These are phyloP conservation scores for Pseudoturritis turrita DNA, from an alignment of 345 rosid species.

Conservation along the genomic window DNA sequence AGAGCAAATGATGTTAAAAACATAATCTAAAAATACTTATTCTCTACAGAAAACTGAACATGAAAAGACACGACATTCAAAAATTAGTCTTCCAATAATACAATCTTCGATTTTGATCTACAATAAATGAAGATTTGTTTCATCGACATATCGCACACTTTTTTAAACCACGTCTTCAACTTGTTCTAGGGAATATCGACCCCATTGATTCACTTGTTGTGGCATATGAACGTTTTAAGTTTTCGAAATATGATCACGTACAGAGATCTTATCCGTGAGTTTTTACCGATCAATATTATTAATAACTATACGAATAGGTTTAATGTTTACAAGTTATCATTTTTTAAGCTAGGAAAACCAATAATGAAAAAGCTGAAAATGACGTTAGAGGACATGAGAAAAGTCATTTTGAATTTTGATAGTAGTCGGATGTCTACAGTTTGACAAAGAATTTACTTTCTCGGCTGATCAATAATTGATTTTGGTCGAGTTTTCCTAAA, in stretches of 20 bases:
- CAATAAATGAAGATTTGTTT: background rate
- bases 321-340: background rate
- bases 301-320: background rate
- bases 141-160: background rate
- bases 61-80: background rate
- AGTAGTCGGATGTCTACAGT: slow-evolving; percentile 8
- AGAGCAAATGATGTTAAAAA: background rate
- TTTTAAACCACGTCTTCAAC: background rate
- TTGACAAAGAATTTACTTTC: background rate
- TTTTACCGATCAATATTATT: no score
- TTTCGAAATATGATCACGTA: background rate
- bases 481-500: slow-evolving; percentile 6
- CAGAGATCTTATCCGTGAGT: no score
- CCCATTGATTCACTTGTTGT: background rate
- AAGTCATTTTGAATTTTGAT: background rate
- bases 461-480: background rate
- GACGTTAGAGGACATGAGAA: slow-evolving; percentile 12
- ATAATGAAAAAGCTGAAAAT: slow-evolving; percentile 9
- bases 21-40: background rate
- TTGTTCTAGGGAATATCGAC: background rate
- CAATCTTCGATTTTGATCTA: background rate
- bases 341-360: background rate
- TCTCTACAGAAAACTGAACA: background rate
- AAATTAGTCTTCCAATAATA: background rate
- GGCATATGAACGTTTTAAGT: background rate